Evolutionary conservation across 192 early-diverging fungal species (phyloP), one percentile per base, ranked within the genome.

Genomic region (Geranomyces variabilis): DNA sequence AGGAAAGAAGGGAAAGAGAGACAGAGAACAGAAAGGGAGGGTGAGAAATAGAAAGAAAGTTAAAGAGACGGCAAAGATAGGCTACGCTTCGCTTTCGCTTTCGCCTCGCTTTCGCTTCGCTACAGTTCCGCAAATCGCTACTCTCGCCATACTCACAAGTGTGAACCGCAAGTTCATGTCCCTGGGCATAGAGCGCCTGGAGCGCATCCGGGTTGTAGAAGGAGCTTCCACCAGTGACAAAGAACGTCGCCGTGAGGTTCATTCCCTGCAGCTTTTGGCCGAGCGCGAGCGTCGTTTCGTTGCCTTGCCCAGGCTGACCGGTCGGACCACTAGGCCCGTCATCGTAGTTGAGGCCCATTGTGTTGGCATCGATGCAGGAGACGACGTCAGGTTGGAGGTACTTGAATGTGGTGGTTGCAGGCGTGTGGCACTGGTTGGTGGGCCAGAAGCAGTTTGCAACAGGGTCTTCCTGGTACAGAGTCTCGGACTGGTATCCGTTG

Each of bases 101-200:
- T n/a, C n/a, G n/a, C n/a, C n/a, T n/a, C n/a, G n/a, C n/a, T n/a
- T n/a, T n/a, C n/a, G n/a, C n/a, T n/a, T n/a, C n/a, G n/a, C n/a
- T n/a, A n/a, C n/a, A n/a, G n/a, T n/a, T n/a, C n/a, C n/a, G n/a
- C n/a, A n/a, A n/a, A n/a, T n/a, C n/a, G n/a, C n/a, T n/a, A n/a
- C n/a, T n/a, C n/a, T 41, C 36, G 5, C 36, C 3, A 7, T 41
- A 41, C 36, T 41, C 36, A 41, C 87, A 89, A 74, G 63, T 64
- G 63, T 64, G 63, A 29, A 64, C 80, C n/a, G 57, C 74, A 62
- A 80, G 70, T 29, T 84, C 67, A 48, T 84, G 83, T 5, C 79
- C 82, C 17, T 21, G 63, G 26, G 57, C 66, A 61, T 77, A 66
- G 9, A 44, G 14, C 26, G 46, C 29, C 56, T 75, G 57, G 13